These are phyloP conservation scores for Hansenula lynferdii DNA, from an alignment of 1,139 yeast species.

Conservation along the genomic window DNA sequence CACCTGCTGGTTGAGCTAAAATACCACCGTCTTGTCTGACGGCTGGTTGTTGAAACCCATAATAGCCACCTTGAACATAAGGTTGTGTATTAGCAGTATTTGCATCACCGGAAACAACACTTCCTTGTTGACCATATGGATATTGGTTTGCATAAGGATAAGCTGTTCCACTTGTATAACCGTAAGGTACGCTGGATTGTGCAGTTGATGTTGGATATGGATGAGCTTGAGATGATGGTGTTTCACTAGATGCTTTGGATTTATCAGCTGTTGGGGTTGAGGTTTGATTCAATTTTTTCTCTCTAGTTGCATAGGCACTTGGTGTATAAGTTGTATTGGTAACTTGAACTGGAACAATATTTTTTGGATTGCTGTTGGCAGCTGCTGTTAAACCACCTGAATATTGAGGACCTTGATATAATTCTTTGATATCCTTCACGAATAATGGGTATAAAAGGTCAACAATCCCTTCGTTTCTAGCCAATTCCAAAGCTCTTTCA, in stretches of 20 bases:
- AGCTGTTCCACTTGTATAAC: background rate
- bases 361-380: slow-evolving; percentile 23
- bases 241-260: no score
- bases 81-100: background rate
- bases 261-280: slow-evolving; percentile 2
- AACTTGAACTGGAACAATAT: slow-evolving; percentile 23
- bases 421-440: slow-evolving; percentile 79
- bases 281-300: slow-evolving; percentile 7
- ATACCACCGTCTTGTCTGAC: background rate
- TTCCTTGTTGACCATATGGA: background rate
- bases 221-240: slow-evolving; percentile 5
- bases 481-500: slow-evolving; percentile 87
- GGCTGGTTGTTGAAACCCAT: slow-evolving; percentile 5
- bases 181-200: background rate
- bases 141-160: background rate
- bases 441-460: slow-evolving; percentile 84
- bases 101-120: background rate
- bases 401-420: slow-evolving; percentile 33
- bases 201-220: background rate
- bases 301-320: slow-evolving; percentile 13
- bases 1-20: background rate
- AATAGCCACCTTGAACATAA: slow-evolving; percentile 1
- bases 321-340: slow-evolving; percentile 19
- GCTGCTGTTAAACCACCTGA: slow-evolving; percentile 24
- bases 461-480: slow-evolving; percentile 83